These are phyloP conservation scores for Flueggea neowawraea DNA, from an alignment of 441 rosid genomes.

Conservation along the genomic window DNA sequence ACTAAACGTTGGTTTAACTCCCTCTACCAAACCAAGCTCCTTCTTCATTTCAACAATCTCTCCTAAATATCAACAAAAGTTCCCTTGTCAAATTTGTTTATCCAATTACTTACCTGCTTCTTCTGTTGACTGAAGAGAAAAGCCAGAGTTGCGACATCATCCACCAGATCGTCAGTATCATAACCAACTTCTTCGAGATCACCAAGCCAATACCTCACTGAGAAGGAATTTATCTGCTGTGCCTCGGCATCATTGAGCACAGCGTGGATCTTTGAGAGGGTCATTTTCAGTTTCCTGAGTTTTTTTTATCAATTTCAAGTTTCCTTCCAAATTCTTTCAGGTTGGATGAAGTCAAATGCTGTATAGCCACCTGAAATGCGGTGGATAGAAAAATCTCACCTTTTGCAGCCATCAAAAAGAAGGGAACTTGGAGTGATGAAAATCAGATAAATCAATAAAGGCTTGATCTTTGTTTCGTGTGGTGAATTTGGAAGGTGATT, in stretches of 20 bases:
- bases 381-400: constrained; percentile 17
- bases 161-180: background rate
- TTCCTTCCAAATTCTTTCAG: background rate
- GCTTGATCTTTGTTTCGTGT: no score
- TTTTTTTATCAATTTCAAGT: background rate
- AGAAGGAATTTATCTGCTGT: no score
- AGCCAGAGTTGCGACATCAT: background rate
- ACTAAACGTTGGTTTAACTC: background rate
- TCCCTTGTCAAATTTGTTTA: background rate
- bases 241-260: no score
- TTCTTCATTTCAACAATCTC: background rate
- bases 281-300: background rate
- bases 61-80: background rate
- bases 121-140: background rate
- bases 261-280: no score
- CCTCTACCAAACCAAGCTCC: constrained; percentile 16
- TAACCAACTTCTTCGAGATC: background rate
- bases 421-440: background rate
- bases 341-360: background rate
- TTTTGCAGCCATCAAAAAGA: background rate
- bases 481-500: no score
- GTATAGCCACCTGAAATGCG: constrained; percentile 10
- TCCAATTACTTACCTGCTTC: background rate
- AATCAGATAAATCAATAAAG: background rate
- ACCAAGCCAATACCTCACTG: background rate